Base-by-base conservation (phyloP, 768 basidiomycete genomes). In the Lentinula boryana region DNA sequence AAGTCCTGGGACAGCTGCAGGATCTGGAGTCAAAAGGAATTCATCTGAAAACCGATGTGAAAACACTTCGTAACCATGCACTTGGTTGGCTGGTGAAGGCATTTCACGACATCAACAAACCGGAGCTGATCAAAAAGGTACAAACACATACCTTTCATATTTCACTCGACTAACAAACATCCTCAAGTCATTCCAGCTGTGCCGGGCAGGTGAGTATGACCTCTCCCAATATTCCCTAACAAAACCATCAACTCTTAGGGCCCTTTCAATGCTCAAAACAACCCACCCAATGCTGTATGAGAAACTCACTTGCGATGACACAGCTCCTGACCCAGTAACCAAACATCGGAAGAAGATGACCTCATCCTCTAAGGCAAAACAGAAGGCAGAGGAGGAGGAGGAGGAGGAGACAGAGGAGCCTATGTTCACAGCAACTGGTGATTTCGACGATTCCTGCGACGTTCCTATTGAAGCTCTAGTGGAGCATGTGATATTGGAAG, bases 51-150 rank as follows among this genome's bases (percentile, higher is more conserved):
- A 67, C 62, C 5, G 60, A 44, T 2, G 13, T 70, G 9, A 62
- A 60, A 3, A 64, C 50, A 7, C 52, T 76, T n/a, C 63, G 69
- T 4, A 57, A 74, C 64, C 62, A 68, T 12, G 63, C 60, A 2
- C 62, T 71, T 7, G 35, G 57, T 4, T 76, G 73, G 74, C 56
- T 76, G 38, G 63, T 70, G 6, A 65, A 67, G 16, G 68, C 68
- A 0, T 70, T 62, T 46, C 52, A 66, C 3, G 67, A 61, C 7
- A 57, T 73, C 44, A 72, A 70, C 56, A 66, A 70, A 7, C 62
- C 63, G 9, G 67, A 65, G 4, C 50, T 74, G 8, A 63, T 75
- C 13, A 60, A 63, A 54, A 71, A 72, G 65, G 73, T 73, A 50
- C 23, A 50, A 21, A 13, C 21, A 50, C 49, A 50, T 18, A 50